Conservation (phyloP, 768 basidiomycete genomes). For the Mycena capillaripes region DNA sequence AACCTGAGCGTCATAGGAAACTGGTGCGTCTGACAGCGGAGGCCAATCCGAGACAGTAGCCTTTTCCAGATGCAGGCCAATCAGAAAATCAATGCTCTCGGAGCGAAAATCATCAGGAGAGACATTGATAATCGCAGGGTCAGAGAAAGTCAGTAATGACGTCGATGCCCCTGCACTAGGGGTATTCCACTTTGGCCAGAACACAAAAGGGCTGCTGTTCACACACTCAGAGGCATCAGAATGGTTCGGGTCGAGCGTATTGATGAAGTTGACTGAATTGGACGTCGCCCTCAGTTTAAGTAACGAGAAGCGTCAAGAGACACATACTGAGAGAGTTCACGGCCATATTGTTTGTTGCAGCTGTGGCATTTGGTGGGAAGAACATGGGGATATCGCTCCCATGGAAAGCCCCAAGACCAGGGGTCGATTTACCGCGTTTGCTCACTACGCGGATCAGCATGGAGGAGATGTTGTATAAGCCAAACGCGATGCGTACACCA, state of each 20-base stretch:
- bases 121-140: not conserved
- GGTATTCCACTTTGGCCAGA: not conserved
- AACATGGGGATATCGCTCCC: constrained; percentile 31
- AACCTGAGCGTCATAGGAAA: too few relatives aligned
- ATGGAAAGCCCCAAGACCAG: constrained; percentile 44
- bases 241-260: constrained; percentile 43
- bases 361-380: constrained; percentile 9
- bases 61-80: not conserved
- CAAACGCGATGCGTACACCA: constrained; percentile 27
- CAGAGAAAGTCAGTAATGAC: not conserved
- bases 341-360: not conserved
- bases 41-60: not conserved
- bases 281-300: not conserved
- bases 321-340: constrained; percentile 18
- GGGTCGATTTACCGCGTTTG: constrained; percentile 46
- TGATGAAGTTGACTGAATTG: constrained; percentile 32
- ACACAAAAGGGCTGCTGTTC: not conserved
- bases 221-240: not conserved
- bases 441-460: constrained; percentile 40
- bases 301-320: not conserved
- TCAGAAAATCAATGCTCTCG: not conserved
- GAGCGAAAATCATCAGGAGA: not conserved
- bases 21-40: too few relatives aligned
- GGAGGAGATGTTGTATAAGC: not conserved
- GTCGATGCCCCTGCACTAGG: not conserved